phyloP scores from a whole-genome alignment of 345 rosid genomes.

The Rhodamnia argentea region DNA sequence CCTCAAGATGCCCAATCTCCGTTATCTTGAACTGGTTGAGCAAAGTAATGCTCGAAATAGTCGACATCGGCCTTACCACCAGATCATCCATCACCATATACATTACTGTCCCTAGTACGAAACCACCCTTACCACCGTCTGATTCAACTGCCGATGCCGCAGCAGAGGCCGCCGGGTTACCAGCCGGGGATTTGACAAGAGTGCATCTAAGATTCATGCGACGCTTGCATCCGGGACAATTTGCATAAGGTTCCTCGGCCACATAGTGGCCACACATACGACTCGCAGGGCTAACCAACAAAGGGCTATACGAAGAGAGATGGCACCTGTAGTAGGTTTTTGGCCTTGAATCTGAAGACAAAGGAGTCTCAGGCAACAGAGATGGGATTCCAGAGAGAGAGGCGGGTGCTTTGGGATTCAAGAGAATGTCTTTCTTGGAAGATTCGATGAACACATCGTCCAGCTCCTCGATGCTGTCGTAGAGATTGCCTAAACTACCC shows the following conservation, averaged over 20 bases:
- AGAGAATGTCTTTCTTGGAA: no score
- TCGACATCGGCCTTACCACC: slow-evolving; percentile 13
- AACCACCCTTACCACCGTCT: slow-evolving; percentile 1
- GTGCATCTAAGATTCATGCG: no score
- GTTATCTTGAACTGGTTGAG: slow-evolving; percentile 9
- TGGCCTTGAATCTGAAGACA: no score
- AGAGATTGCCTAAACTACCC: no score
- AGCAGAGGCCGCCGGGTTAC: no score
- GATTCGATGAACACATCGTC: no score
- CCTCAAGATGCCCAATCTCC: slow-evolving; percentile 1
- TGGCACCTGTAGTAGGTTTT: background rate
- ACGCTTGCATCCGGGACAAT: background rate
- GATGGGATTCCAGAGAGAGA: background rate
- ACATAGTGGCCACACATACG: background rate
- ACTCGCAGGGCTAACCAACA: no score
- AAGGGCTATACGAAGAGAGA: no score
- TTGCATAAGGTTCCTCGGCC: background rate
- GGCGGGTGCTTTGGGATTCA: background rate
- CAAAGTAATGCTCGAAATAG: slow-evolving; percentile 7
- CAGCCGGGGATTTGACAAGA: no score
- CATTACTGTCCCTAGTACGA: slow-evolving; percentile 11
- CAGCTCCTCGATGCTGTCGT: no score
- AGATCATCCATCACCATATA: slow-evolving; percentile 29
- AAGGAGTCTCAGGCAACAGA: background rate
- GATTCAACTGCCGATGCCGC: background rate